Evolutionary conservation across 2,329 filamentous ascomycete genomes (phyloP), one percentile per base, ranked within the genome.

Genomic region (Monilinia laxa): DNA sequence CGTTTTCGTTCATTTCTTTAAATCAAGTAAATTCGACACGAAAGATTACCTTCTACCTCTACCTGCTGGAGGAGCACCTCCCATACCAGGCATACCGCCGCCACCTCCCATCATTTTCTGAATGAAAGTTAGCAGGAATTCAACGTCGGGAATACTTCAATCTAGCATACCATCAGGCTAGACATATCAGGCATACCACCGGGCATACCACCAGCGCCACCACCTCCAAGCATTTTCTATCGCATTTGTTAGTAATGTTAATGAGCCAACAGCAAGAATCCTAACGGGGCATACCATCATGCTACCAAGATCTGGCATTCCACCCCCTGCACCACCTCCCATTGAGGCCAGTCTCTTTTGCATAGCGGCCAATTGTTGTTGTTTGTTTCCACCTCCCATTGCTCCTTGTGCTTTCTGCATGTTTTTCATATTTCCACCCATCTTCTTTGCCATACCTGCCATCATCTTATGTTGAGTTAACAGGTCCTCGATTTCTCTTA

Each of bases 381-480:
- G 87, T 79, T 95, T 94, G 80, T 97, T 97, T 40, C 89, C 91
- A 55, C 93, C 93, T 38, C 90, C 91, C 88, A 97, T 92, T 70
- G 91, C 92, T 65, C 90, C 90, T 79, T 98, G 93, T 0, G 93
- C 93, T 62, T 90, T 88, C 78, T 97, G 92, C 90, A 98, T 96
- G 77, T 97, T 96, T 81, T 95, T 95, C 90, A 97, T 96, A 77
- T 92, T 93, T 51, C 93, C 93, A 67, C 95, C 94, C 87, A 99
- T 96, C 82, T 96, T 96, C 88, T 98, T 99, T 59, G 95, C 95
- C 93, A 99, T 97, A 67, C 92, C 92, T 0, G 92, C 91, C 95
- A 99, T 99, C 91, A 98, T 97, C 73, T 92, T 89, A 78, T 98
- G 94, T 80, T 99, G 95, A 0, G 93, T 97, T n/a, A 99, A 85